Conservation (phyloP, 2,329 filamentous ascomycete species). For the Elsinoe arachidis region DNA sequence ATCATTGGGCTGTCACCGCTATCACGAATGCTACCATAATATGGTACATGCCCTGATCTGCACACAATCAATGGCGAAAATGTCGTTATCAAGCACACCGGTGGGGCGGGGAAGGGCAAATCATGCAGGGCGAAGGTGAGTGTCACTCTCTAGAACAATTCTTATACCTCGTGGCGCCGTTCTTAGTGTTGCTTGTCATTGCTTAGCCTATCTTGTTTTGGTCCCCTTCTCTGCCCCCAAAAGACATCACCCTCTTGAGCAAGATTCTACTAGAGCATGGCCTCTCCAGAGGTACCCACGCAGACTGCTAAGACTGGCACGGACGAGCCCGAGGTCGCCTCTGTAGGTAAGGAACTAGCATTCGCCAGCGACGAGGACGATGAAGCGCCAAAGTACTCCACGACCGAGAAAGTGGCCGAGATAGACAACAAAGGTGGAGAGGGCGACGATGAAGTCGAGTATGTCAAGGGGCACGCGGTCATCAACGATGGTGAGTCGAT, state of each 20-base stretch:
- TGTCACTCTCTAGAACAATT: background rate
- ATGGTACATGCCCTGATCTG: background rate
- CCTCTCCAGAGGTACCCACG: background rate
- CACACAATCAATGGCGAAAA: background rate
- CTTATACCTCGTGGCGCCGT: background rate
- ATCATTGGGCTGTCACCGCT: background rate
- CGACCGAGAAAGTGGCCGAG: background rate
- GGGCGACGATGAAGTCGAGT: background rate
- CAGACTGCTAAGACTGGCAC: background rate
- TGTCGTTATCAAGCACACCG: background rate
- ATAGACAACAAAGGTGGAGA: background rate
- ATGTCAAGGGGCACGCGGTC: constrained; percentile 1
- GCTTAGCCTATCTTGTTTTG: background rate
- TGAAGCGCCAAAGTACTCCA: background rate
- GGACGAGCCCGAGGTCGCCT: background rate
- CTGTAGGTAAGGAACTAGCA: background rate
- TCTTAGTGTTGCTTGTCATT: constrained; percentile 5
- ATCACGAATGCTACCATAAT: background rate
- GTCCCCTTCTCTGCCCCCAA: background rate
- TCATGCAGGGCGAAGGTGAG: background rate
- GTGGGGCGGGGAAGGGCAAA: background rate
- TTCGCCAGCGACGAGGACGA: background rate
- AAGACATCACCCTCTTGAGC: background rate
- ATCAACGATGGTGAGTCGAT: background rate
- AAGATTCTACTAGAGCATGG: background rate